A percentile compares a stretch with the other conserved stretches of the same genome.
Conservation (phyloP, 2,329 filamentous ascomycete species). For the Diaporthe eres region DNA sequence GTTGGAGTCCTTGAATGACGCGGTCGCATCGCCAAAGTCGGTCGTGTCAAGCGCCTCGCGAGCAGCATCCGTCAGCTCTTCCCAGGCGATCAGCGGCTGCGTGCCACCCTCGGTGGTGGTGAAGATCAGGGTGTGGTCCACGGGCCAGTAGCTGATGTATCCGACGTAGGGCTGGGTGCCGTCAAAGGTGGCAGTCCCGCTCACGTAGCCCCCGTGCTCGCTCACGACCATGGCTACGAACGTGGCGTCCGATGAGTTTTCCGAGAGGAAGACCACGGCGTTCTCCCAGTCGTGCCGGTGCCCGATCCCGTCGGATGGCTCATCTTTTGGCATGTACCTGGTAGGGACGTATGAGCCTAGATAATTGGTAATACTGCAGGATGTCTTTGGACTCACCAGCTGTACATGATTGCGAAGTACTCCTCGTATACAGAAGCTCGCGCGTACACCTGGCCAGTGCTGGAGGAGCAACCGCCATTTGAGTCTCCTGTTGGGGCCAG, state of each 20-base stretch:
- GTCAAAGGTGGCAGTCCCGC: constrained; percentile 29
- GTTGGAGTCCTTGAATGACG: constrained; percentile 36
- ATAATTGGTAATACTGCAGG: not conserved
- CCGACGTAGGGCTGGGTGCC: constrained; percentile 48
- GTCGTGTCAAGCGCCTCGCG: constrained; percentile 53
- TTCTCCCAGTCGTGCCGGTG: constrained; percentile 60
- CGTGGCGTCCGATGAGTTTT: constrained; percentile 46
- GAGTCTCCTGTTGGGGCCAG: constrained; percentile 50
- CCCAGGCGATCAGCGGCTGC: constrained; percentile 60
- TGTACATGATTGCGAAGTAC: constrained; percentile 56
- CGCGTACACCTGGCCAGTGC: constrained; percentile 56
- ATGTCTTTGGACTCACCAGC: constrained; percentile 44
- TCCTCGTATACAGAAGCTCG: constrained; percentile 49
- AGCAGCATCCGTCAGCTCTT: constrained; percentile 53
- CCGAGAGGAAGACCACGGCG: constrained; percentile 50
- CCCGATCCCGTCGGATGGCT: constrained; percentile 51
- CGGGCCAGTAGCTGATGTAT: constrained; percentile 51
- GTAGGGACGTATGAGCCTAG: not conserved
- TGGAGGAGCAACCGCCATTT: constrained; percentile 50
- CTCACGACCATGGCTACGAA: constrained; percentile 56
- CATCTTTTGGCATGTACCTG: constrained; percentile 62
- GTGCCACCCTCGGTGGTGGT: constrained; percentile 53
- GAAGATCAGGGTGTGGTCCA: constrained; percentile 55
- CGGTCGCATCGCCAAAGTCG: constrained; percentile 53
- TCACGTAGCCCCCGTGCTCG: constrained; percentile 52